A percentile compares a stretch with the other conserved stretches of the same genome.
Evolutionary conservation across 371 early-diverging fungal species (phyloP).

Genomic region (Neoconidiobolus thromboides): DNA sequence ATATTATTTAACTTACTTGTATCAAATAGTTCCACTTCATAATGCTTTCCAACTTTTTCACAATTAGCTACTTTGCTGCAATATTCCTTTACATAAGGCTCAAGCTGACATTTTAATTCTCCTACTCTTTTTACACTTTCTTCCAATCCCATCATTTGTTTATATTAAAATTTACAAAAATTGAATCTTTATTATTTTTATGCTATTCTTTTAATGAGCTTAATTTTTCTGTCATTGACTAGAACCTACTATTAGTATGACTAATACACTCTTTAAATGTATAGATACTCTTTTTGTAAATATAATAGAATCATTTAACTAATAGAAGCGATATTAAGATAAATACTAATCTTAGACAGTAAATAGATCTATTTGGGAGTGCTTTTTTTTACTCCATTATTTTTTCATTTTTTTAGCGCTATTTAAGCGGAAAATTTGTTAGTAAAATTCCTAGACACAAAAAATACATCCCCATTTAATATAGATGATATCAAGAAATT

Average conservation of each 20-base stretch:
- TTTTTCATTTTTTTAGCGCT: no score
- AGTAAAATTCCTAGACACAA: no score
- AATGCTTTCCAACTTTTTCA: not conserved
- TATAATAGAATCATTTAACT: no score
- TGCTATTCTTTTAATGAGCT: not conserved
- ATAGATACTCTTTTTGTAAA: not conserved
- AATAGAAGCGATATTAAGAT: no score
- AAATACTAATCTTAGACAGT: no score
- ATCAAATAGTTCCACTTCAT: not conserved
- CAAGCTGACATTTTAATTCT: not conserved
- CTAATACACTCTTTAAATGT: not conserved
- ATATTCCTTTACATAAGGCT: not conserved
- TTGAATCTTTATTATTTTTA: not conserved
- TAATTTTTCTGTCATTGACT: not conserved
- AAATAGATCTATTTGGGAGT: no score
- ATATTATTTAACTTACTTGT: not conserved
- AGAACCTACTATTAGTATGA: not conserved
- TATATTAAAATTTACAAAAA: not conserved
- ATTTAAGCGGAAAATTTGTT: no score
- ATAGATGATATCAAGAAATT: no score
- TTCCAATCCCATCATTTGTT: not conserved
- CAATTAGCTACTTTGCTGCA: not conserved
- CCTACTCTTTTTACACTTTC: not conserved
- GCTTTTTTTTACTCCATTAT: no score
- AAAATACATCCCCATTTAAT: no score